These are phyloP conservation scores for Yamadazyma triangularis DNA, from an alignment of 1,139 yeast genomes.

Conservation along the genomic window DNA sequence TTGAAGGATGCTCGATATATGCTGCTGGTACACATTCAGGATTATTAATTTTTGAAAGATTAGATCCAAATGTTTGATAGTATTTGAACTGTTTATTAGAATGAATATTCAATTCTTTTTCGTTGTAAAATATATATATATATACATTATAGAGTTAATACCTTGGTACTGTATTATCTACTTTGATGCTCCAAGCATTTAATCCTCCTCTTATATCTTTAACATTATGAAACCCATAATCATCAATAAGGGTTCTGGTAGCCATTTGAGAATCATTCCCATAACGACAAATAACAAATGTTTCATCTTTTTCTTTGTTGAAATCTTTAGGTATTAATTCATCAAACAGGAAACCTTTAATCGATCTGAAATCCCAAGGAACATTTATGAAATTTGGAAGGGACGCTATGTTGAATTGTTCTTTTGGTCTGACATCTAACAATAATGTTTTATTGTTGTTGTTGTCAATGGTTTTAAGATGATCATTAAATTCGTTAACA, in stretches of 20 bases:
- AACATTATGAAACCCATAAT: conserved; percentile 45
- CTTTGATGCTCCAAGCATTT: conserved; percentile 58
- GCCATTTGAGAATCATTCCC: conserved; percentile 93
- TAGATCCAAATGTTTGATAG: conserved; percentile 24
- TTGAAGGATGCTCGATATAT: conserved; percentile 49
- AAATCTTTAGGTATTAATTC: conserved; percentile 17
- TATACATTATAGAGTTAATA: conserved; percentile 36
- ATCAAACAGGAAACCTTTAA: conserved; percentile 26
- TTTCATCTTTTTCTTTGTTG: conserved; percentile 14
- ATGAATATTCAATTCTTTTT: background rate
- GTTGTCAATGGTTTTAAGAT: conserved; percentile 7
- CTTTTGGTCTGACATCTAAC: conserved; percentile 78
- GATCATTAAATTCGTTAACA: conserved; percentile 36
- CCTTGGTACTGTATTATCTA: conserved; percentile 62
- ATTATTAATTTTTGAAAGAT: conserved; percentile 56
- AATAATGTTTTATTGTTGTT: conserved; percentile 17
- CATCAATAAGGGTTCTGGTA: conserved; percentile 48
- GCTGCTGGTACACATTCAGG: conserved; percentile 70
- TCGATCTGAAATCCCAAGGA: conserved; percentile 50
- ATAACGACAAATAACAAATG: conserved; percentile 67
- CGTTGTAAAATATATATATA: background rate
- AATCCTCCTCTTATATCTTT: conserved; percentile 79
- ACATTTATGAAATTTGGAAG: conserved; percentile 60
- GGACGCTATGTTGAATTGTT: conserved; percentile 66
- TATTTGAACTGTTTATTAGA: too few species aligned